Percentiles rank a stretch among this genome's conserved stretches.
phyloP scores from a whole-genome alignment of 192 early-diverging fungal species.

The Mortierella hygrophila region DNA sequence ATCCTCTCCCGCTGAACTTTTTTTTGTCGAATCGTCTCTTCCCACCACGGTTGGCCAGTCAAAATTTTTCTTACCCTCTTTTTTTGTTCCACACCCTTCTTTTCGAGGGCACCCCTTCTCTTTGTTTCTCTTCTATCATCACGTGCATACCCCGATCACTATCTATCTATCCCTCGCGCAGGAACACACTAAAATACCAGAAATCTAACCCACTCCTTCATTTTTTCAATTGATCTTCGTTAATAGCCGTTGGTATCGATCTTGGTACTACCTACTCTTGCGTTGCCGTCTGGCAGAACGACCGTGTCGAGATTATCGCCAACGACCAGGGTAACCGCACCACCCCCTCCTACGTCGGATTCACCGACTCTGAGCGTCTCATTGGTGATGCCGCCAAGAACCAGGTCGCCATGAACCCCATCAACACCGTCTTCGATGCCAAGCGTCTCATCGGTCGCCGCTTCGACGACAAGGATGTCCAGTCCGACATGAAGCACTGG shows the following conservation, averaged over 20 bases:
- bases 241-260: conserved; percentile 92
- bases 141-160: conserved; percentile 7
- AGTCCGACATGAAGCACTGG: conserved; percentile 99
- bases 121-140: background rate
- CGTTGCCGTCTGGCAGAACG: conserved; percentile 85
- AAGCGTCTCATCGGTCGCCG: conserved; percentile 98
- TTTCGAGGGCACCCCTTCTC: conserved; percentile 26
- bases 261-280: conserved; percentile 98
- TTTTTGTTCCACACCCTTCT: conserved; percentile 51
- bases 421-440: conserved; percentile 99
- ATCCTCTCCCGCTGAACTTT: background rate
- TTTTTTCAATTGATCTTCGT: background rate
- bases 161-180: background rate
- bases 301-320: conserved; percentile 95
- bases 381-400: conserved; percentile 99
- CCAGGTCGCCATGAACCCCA: conserved; percentile 98
- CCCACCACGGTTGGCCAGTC: background rate
- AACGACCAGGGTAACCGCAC: conserved; percentile 99
- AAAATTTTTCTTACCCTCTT: conserved; percentile 15
- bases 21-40: background rate
- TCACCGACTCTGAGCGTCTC: conserved; percentile 97
- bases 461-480: conserved; percentile 92
- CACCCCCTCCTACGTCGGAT: conserved; percentile 97
- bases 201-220: background rate
- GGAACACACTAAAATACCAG: background rate